Conservation (phyloP, 257 asterid genomes). For the Ilex aquifolium region DNA sequence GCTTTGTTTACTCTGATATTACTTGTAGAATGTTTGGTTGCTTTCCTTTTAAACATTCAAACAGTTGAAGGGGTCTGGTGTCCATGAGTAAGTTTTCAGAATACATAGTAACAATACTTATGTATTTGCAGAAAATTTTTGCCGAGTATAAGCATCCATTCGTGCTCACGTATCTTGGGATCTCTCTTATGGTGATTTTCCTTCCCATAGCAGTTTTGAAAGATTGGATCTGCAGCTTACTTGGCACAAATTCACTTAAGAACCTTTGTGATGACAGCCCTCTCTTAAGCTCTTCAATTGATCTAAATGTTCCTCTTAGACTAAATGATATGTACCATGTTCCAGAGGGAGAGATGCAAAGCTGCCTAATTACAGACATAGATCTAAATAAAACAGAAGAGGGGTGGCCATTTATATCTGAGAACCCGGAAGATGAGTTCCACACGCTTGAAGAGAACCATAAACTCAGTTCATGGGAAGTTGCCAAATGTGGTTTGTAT, state of each 20-base stretch:
- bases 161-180: conserved; percentile 68
- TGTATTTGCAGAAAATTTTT: conserved; percentile 54
- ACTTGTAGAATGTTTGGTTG: not conserved
- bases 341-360: conserved; percentile 29
- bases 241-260: conserved; percentile 25
- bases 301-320: conserved; percentile 30
- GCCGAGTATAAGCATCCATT: conserved; percentile 73
- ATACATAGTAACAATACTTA: conserved; percentile 10
- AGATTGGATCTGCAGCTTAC: conserved; percentile 41
- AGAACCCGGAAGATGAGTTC: conserved; percentile 33
- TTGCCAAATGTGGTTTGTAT: conserved; percentile 41
- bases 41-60: not conserved
- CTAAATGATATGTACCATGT: conserved; percentile 25
- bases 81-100: not conserved
- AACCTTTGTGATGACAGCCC: conserved; percentile 16
- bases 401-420: conserved; percentile 32
- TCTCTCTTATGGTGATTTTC: conserved; percentile 66
- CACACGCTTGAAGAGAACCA: conserved; percentile 19
- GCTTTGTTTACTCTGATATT: no score
- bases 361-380: conserved; percentile 34
- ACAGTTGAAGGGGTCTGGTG: not conserved
- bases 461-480: conserved; percentile 37
- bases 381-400: conserved; percentile 39
- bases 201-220: conserved; percentile 62
- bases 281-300: conserved; percentile 23